These are phyloP conservation scores for Candida easanensis DNA, from an alignment of 805 yeast species.

Conservation along the genomic window DNA sequence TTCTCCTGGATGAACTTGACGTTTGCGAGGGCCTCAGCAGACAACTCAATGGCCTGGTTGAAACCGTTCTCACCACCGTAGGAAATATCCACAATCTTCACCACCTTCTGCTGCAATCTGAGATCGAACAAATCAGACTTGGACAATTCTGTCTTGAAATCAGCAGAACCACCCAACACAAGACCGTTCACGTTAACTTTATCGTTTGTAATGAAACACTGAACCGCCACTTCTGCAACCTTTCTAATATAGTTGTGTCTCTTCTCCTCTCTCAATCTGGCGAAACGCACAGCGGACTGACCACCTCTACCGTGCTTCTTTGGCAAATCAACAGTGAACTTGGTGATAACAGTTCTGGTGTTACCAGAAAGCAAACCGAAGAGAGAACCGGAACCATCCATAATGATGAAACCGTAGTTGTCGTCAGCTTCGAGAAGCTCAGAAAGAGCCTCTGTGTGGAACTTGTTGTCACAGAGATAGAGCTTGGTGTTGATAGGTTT, in stretches of 20 bases:
- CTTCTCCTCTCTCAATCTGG: slow-evolving; percentile 97
- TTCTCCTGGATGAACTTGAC: slow-evolving; percentile 98
- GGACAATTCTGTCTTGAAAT: slow-evolving; percentile 91
- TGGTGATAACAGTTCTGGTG: slow-evolving; percentile 93
- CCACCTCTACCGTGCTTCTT: slow-evolving; percentile 99
- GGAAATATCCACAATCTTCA: slow-evolving; percentile 93
- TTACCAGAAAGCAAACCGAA: slow-evolving; percentile 96
- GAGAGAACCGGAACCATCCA: slow-evolving; percentile 99
- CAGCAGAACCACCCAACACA: slow-evolving; percentile 98
- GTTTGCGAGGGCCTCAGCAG: slow-evolving; percentile 95
- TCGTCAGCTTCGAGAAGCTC: slow-evolving; percentile 95
- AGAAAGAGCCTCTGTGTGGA: slow-evolving; percentile 94
- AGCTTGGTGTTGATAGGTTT: slow-evolving; percentile 97
- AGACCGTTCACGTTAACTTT: slow-evolving; percentile 93
- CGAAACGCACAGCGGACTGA: slow-evolving; percentile 98
- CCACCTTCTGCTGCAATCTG: slow-evolving; percentile 82
- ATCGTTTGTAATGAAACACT: slow-evolving; percentile 91
- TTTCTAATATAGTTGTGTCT: slow-evolving; percentile 98
- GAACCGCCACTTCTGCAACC: slow-evolving; percentile 98
- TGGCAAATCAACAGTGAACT: slow-evolving; percentile 95
- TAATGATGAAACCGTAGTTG: slow-evolving; percentile 93
- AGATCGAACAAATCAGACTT: slow-evolving; percentile 91
- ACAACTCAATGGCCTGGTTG: slow-evolving; percentile 96
- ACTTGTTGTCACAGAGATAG: slow-evolving; percentile 95
- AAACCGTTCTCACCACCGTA: slow-evolving; percentile 99